A percentile compares a stretch with the other conserved stretches of the same genome.
These are phyloP conservation scores for Paecilomyces dactylethromorphus DNA, from an alignment of 2,329 filamentous ascomycete genomes.

Conservation along the genomic window DNA sequence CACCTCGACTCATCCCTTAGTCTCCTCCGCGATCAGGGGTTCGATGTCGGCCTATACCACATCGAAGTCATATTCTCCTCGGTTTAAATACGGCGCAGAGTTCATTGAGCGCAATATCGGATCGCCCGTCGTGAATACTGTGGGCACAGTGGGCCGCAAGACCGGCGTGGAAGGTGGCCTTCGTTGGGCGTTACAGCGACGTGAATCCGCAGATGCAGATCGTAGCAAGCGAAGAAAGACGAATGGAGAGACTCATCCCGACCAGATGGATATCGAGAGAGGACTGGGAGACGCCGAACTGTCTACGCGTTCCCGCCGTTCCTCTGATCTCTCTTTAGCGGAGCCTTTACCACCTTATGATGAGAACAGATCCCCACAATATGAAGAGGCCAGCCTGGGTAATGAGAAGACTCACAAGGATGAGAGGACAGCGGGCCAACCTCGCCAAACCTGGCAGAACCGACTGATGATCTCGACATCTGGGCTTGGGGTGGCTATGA, in stretches of 20 bases:
- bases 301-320: constrained; percentile 39
- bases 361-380: constrained; percentile 66
- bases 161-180: constrained; percentile 86
- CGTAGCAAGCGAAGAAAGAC: constrained; percentile 40
- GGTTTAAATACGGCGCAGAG: constrained; percentile 82
- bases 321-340: constrained; percentile 60
- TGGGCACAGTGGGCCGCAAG: constrained; percentile 72
- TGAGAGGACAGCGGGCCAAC: constrained; percentile 17
- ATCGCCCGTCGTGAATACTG: constrained; percentile 75
- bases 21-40: constrained; percentile 77
- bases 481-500: constrained; percentile 85
- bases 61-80: constrained; percentile 84
- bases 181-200: constrained; percentile 65
- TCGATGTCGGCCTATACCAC: constrained; percentile 79
- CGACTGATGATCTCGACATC: constrained; percentile 85
- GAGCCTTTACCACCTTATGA: constrained; percentile 82
- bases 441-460: constrained; percentile 61
- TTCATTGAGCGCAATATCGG: constrained; percentile 83
- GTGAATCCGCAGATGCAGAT: constrained; percentile 25
- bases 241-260: constrained; percentile 22
- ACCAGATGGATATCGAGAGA: constrained; percentile 45
- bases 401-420: constrained; percentile 19
- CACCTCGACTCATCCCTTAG: constrained; percentile 78
- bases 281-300: constrained; percentile 16
- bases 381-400: constrained; percentile 53